Evolutionary conservation across 1,284 basidiomycete genomes (phyloP).

Genomic region (Marasmius sp.): DNA sequence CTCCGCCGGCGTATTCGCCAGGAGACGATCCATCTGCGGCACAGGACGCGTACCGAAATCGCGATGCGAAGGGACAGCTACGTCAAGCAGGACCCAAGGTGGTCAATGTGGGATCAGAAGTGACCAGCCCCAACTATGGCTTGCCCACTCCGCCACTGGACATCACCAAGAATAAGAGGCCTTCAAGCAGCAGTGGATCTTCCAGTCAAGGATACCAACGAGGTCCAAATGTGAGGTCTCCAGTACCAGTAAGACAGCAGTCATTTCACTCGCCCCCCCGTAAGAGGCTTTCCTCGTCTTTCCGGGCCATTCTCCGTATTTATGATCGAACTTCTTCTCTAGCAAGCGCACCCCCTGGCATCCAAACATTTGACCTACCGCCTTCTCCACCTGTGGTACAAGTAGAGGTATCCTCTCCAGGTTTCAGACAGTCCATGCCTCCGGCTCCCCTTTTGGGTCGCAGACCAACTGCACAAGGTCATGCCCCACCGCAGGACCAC

Average conservation of each 20-base stretch:
- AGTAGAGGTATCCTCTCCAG: neutral
- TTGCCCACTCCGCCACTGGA: neutral
- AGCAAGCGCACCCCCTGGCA: neutral
- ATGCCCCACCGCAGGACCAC: neutral
- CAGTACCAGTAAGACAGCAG: neutral
- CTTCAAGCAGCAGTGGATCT: neutral
- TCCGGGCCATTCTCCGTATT: neutral
- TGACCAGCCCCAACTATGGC: neutral
- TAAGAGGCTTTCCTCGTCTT: neutral
- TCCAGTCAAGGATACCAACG: neutral
- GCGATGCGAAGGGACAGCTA: neutral
- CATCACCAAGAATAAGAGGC: neutral
- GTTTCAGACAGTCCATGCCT: neutral
- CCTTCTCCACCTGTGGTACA: neutral
- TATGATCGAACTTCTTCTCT: too few relatives aligned
- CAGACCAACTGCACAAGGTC: neutral
- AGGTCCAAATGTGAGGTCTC: neutral
- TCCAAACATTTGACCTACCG: neutral
- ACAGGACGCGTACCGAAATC: neutral
- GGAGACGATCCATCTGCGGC: neutral
- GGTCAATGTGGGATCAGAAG: neutral
- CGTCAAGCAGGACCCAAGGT: neutral
- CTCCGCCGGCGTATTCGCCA: neutral
- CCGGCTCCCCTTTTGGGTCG: neutral
- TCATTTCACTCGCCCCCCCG: neutral